Evolutionary conservation across 345 rosid genomes (phyloP).

Genomic region (Zanthoxylum bungeanum): DNA sequence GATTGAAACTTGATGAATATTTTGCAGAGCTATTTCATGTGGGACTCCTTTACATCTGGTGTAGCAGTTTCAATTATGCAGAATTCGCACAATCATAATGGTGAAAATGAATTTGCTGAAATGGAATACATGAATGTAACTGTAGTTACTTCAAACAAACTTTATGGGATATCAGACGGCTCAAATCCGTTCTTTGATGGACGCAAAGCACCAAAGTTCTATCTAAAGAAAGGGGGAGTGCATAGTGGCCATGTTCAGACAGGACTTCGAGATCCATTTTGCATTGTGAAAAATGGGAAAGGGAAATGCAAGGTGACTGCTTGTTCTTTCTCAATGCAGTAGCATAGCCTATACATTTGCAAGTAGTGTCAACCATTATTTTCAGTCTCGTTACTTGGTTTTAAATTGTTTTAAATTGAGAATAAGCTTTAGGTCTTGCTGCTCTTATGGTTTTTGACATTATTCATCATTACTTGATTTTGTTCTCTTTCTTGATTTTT

Average conservation of each 20-base stretch:
- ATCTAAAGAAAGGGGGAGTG: constrained; percentile 52
- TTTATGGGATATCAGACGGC: constrained; percentile 65
- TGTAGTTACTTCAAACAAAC: constrained; percentile 75
- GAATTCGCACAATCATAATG: constrained; percentile 25
- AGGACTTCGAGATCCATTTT: constrained; percentile 63
- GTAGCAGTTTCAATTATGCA: constrained; percentile 78
- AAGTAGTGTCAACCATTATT: neutral
- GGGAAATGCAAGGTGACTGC: constrained; percentile 75
- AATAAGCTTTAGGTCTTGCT: neutral
- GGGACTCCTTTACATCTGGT: constrained; percentile 88
- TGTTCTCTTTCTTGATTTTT: too few species aligned
- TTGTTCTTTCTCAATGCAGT: neutral
- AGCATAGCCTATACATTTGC: neutral
- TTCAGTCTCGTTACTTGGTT: neutral
- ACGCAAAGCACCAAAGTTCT: constrained; percentile 57
- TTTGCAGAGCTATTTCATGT: constrained; percentile 82
- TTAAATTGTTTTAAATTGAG: neutral
- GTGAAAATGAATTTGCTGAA: constrained; percentile 76
- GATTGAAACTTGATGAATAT: neutral
- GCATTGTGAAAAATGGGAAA: constrained; percentile 48
- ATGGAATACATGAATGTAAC: constrained; percentile 90
- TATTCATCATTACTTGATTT: neutral
- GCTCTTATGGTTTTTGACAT: neutral
- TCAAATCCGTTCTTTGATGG: constrained; percentile 78
- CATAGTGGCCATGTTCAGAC: constrained; percentile 92